Evolutionary conservation across 2,329 filamentous ascomycete genomes (phyloP).

Genomic region (Fusarium sp.): DNA sequence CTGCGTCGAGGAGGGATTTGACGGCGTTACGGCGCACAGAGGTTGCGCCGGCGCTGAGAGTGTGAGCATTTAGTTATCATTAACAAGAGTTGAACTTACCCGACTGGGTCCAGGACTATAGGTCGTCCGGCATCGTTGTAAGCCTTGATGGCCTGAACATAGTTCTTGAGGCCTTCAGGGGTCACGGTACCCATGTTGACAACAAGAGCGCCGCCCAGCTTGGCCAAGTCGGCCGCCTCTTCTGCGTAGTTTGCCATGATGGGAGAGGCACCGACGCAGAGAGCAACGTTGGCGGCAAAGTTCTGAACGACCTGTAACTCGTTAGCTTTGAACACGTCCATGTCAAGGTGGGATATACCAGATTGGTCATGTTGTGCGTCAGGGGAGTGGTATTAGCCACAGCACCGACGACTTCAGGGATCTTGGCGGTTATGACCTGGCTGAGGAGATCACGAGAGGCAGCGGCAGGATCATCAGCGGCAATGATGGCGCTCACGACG

Average conservation of each 20-base stretch:
- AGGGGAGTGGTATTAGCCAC: conserved; percentile 76
- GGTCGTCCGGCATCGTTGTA: conserved; percentile 84
- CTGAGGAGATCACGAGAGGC: conserved; percentile 69
- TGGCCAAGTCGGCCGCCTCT: conserved; percentile 84
- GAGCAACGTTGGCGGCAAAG: conserved; percentile 90
- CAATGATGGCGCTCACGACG: conserved; percentile 89
- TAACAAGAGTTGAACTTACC: conserved; percentile 58
- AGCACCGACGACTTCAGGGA: conserved; percentile 64
- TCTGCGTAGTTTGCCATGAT: conserved; percentile 93
- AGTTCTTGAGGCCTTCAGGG: conserved; percentile 77
- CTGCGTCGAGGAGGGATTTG: conserved; percentile 75
- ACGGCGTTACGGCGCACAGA: conserved; percentile 77
- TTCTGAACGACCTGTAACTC: conserved; percentile 79
- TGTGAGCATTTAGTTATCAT: not conserved
- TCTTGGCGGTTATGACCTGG: conserved; percentile 61
- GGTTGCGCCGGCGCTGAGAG: conserved; percentile 79
- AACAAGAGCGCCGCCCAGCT: conserved; percentile 81
- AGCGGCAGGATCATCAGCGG: conserved; percentile 72
- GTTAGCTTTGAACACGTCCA: not conserved
- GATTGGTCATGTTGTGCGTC: conserved; percentile 97
- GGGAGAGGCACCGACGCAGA: conserved; percentile 86
- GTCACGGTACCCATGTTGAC: conserved; percentile 97
- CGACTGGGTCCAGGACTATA: conserved; percentile 89
- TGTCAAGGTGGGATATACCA: conserved; percentile 58
- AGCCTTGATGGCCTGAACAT: conserved; percentile 78